Evolutionary conservation across 352 stramenopile genomes (phyloP).

Genomic region (Globisporangium irregulare): DNA sequence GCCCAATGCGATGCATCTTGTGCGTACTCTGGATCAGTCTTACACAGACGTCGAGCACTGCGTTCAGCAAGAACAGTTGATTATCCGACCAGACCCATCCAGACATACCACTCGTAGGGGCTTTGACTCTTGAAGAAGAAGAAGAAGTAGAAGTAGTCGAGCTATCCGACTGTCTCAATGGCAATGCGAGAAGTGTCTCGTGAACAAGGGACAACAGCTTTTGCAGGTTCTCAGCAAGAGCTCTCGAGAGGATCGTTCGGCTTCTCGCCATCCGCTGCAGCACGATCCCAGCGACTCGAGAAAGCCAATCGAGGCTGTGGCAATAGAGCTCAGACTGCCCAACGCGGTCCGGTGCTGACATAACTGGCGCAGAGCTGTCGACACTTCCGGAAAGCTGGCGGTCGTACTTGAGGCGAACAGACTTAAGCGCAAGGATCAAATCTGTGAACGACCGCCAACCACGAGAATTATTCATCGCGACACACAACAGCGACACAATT

Average conservation of each 20-base stretch:
- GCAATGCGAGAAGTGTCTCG: conserved; percentile 51
- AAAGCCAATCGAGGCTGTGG: conserved; percentile 62
- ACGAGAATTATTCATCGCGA: conserved; percentile 58
- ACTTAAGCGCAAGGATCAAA: conserved; percentile 57
- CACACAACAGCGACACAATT: conserved; percentile 76
- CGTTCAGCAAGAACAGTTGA: conserved; percentile 68
- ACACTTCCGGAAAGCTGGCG: not conserved
- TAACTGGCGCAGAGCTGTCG: conserved; percentile 1
- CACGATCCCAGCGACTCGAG: conserved; percentile 61
- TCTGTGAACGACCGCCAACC: conserved; percentile 70
- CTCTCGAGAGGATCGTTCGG: conserved; percentile 69
- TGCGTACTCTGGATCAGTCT: conserved; percentile 76
- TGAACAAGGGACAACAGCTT: conserved; percentile 65
- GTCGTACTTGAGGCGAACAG: conserved; percentile 65
- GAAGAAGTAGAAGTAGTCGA: not conserved
- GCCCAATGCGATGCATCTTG: conserved; percentile 65
- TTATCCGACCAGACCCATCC: conserved; percentile 47
- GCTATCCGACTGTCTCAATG: conserved; percentile 20
- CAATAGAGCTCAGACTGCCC: conserved; percentile 36
- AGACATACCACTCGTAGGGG: conserved; percentile 15
- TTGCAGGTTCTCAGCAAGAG: conserved; percentile 76
- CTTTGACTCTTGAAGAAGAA: not conserved
- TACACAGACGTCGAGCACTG: conserved; percentile 69
- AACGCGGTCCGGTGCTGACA: conserved; percentile 19
- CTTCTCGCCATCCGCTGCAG: conserved; percentile 74